Evolutionary conservation across 1,284 basidiomycete genomes (phyloP), one percentile per base, ranked within the genome.

Genomic region (Trametes hirsuta): DNA sequence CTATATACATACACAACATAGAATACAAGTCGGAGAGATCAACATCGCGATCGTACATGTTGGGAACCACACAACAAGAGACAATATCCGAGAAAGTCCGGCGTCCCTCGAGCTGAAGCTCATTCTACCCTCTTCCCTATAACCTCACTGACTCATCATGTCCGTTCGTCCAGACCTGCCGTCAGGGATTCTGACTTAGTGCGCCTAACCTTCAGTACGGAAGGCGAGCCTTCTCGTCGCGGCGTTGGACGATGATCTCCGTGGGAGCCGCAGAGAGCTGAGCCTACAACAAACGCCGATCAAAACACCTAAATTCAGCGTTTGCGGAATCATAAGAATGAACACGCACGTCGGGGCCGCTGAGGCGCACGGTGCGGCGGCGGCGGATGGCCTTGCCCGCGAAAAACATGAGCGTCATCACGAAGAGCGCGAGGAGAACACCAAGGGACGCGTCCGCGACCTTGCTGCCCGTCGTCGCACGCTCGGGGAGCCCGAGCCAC

Each of bases 341-440:
- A 12, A 21, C 18, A 10, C 42, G 25, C 34, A 85, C 85, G 81
- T 86, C 85, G 64, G 84, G 79, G 68, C 84, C 84, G 58, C 72
- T 73, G 53, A 86, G 79, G 68, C 76, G 81, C 66, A 84, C 75
- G 53, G 79, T 72, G 55, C 76, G 67, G 55, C 66, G 65, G 74
- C 68, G 79, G 75, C 68, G 74, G 51, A 77, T 75, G 42, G 55
- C 59, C 68, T 75, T 76, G 51, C 77, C 71, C 48, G 79, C 66
- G 62, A 69, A 48, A 65, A 71, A 72, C 53, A 77, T 68, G 71
- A 80, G 78, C 60, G 81, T 62, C 61, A 78, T 75, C 58, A 82
- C 65, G 60, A 85, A 70, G 63, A 78, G 74, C 44, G 69, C 66
- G 45, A 69, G 25, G 60, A 81, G 72, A 63, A 81, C 76, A 59